These are phyloP conservation scores for Ceratocystiopsis brevicomis DNA, from an alignment of 2,329 filamentous ascomycete genomes.

Conservation along the genomic window DNA sequence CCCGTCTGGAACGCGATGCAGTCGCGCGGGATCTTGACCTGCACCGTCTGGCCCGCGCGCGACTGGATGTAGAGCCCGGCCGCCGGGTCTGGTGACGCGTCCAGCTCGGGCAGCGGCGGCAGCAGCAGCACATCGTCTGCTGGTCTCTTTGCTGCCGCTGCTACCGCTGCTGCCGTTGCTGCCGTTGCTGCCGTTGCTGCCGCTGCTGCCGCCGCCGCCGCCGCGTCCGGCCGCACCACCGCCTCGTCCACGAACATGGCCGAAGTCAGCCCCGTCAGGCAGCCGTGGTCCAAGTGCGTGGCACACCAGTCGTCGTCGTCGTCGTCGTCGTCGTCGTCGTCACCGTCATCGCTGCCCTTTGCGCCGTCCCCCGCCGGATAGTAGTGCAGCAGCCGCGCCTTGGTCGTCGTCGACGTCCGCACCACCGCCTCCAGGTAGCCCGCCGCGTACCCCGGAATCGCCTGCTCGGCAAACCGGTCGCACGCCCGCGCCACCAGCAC, in stretches of 20 bases:
- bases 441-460: slow-evolving; percentile 55
- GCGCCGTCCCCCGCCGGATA: slow-evolving; percentile 53
- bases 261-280: slow-evolving; percentile 79
- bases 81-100: slow-evolving; percentile 58
- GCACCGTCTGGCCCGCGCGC: slow-evolving; percentile 61
- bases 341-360: too few relatives aligned
- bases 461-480: slow-evolving; percentile 63
- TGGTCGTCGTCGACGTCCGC: slow-evolving; percentile 66
- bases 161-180: slow-evolving; percentile 15
- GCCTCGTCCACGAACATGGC: slow-evolving; percentile 90
- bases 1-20: slow-evolving; percentile 94
- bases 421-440: slow-evolving; percentile 82
- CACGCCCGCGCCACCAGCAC: slow-evolving; percentile 79
- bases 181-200: too few relatives aligned
- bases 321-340: slow-evolving; percentile 4
- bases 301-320: slow-evolving; percentile 86
- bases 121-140: slow-evolving; percentile 9
- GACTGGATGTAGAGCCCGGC: slow-evolving; percentile 92
- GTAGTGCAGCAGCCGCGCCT: slow-evolving; percentile 84
- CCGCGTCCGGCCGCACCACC: slow-evolving; percentile 10
- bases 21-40: slow-evolving; percentile 78
- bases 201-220: slow-evolving; percentile 14
- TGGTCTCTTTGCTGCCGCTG: too few relatives aligned
- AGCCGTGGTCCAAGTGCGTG: slow-evolving; percentile 78
- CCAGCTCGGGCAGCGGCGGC: slow-evolving; percentile 47